phyloP scores from a whole-genome alignment of 1,139 yeast species.

The Meyerozyma sp. region DNA sequence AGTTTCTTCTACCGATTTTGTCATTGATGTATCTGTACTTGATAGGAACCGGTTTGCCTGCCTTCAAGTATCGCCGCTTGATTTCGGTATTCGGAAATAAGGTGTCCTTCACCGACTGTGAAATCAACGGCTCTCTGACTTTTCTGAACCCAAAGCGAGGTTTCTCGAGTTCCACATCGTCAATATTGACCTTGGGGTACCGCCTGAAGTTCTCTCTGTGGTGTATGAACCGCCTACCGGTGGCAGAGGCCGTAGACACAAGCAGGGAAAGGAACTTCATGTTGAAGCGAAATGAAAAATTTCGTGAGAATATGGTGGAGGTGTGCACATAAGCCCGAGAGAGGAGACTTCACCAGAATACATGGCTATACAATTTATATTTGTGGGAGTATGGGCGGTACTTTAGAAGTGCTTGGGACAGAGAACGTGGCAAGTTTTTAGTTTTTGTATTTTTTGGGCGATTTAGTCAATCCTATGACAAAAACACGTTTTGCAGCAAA shows the following conservation, averaged over 20 bases:
- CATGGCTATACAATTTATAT: too few species aligned
- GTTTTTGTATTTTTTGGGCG: too few species aligned
- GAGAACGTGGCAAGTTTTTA: too few species aligned
- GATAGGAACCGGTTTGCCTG: constrained; percentile 42
- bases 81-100: constrained; percentile 38
- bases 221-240: constrained; percentile 21
- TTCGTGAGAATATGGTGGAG: not conserved
- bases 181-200: constrained; percentile 38
- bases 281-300: constrained; percentile 2
- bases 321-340: not conserved
- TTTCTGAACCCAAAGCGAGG: constrained; percentile 37
- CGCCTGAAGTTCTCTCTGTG: constrained; percentile 25
- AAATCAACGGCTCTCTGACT: constrained; percentile 35
- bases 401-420: too few species aligned
- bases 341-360: too few species aligned
- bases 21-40: constrained; percentile 32
- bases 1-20: constrained; percentile 34
- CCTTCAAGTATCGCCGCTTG: constrained; percentile 27
- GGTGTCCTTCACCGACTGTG: constrained; percentile 36
- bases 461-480: too few species aligned
- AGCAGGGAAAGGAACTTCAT: constrained; percentile 1
- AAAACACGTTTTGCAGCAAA: too few species aligned
- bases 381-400: too few species aligned
- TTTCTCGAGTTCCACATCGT: constrained; percentile 35
- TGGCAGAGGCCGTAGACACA: not conserved